Base-by-base conservation (phyloP, 2,329 filamentous ascomycete species). In the Penicillium sp. region DNA sequence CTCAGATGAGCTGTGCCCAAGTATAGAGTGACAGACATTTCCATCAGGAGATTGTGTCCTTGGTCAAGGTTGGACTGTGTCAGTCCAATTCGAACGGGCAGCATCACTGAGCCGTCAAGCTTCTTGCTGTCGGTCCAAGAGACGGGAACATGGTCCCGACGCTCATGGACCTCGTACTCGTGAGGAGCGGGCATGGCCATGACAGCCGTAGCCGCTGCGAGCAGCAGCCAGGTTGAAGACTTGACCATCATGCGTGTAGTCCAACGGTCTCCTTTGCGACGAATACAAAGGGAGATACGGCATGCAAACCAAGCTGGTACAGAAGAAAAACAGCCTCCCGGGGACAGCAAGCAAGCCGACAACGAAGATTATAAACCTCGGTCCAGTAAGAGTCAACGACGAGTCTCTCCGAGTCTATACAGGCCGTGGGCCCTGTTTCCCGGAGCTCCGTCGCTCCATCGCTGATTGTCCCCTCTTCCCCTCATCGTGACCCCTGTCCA, bases 161-260 rank as follows among this genome's bases (percentile, higher is more conserved):
- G 61, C 48, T 68, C 65, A 43, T 68, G 65, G 13, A 67, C 43
- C 28, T 60, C 53, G 50, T 66, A 58, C 6, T 56, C 40, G 24
- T 55, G 48, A 7, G 56, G 41, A 4, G 54, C 48, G 13, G 63
- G 64, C 6, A 46, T 53, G 32, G 63, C 61, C 24, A 62, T 43
- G 27, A 47, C 57, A 27, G 51, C 48, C 7, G 47, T 51, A 5
- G 50, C 46, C 6, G 56, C 51, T 18, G 56, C 58, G 18, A 63
- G 45, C 28, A 66, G 41, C 13, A 65, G 39, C 13, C 64, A 6
- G 39, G 54, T 34, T 34, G 55, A 59, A 9, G 44, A 49, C 41
- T 56, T 61, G 62, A 66, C 66, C 25, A 29, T 54, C 24, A n/a
- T 36, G n/a, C 34, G 18, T 18, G 18, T 3, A 18, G 3, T 18